Evolutionary conservation across 305 asterid genomes (phyloP), one percentile per base, ranked within the genome.

Genomic region (Fraxinus dipetala): DNA sequence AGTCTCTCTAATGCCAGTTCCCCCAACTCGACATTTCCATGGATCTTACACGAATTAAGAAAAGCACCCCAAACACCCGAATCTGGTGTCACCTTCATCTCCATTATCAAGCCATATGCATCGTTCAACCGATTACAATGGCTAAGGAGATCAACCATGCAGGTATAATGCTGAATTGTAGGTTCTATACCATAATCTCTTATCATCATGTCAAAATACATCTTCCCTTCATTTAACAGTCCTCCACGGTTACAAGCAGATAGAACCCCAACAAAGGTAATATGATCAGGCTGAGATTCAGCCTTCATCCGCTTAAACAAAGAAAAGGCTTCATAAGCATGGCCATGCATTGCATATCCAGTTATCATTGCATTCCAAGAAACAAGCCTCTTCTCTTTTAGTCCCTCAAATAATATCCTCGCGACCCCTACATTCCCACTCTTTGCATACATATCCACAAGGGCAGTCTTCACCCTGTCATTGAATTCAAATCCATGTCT

Each of bases 361-460:
- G 91, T 86, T 54, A 92, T 90, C 90, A 92, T 92, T 63, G 93
- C 87, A 78, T 92, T 92, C 94, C 94, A 92, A 72, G 97, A 87
- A 85, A 90, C 97, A 54, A 89, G 90, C 83, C 88, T 88, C 82
- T 90, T 91, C 77, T 83, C 89, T 30, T 11, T 34, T 65, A 90
- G 87, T 65, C 77, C 84, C 61, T 91, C 92, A 7, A 92, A 92
- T 78, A 91, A 83, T 30, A 75, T 75, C 87, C 92, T 83, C 2
- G 93, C 92, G 31, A 83, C 80, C 48, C 77, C 81, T 76, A 92
- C 77, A 4, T 87, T 88, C 24, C 97, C 94, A 78, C 91, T 84
- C 85, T 92, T 92, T 10, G 92, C 90, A 79, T 92, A 91, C 97
- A 92, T 91, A 88, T 92, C 97, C 36, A 91, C 87, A 8, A 92